These are phyloP conservation scores for Coniosporium apollinis DNA, from an alignment of 495 filamentous ascomycete species.

Conservation along the genomic window DNA sequence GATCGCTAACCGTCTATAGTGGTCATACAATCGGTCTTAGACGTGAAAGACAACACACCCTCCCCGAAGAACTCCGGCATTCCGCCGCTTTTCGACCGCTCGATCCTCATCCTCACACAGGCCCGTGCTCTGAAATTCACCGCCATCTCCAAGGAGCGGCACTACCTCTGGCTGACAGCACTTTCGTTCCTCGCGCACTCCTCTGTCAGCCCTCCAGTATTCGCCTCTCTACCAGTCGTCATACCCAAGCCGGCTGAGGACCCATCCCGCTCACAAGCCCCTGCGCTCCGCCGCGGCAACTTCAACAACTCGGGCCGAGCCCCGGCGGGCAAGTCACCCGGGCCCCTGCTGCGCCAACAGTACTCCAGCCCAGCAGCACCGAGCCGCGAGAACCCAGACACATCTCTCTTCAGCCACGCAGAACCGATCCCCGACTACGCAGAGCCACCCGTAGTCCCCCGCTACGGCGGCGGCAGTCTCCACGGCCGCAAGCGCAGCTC, in stretches of 20 bases:
- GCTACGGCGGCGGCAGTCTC: constrained; percentile 27
- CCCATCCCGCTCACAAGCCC: constrained; percentile 10
- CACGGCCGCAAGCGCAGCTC: constrained; percentile 76
- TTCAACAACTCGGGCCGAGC: constrained; percentile 30
- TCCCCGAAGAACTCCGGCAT: constrained; percentile 49
- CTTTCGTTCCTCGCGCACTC: constrained; percentile 89
- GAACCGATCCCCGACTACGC: constrained; percentile 34
- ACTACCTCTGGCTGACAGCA: constrained; percentile 89
- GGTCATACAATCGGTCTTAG: constrained; percentile 84
- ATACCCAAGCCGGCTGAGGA: neutral
- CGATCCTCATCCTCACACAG: constrained; percentile 87
- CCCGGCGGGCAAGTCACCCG: constrained; percentile 25
- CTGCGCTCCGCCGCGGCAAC: constrained; percentile 2
- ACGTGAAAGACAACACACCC: constrained; percentile 90
- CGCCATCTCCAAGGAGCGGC: constrained; percentile 60
- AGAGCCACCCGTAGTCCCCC: constrained; percentile 64
- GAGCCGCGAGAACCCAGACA: neutral
- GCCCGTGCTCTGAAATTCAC: constrained; percentile 93
- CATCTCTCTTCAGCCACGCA: constrained; percentile 1
- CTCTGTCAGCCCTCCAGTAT: constrained; percentile 27
- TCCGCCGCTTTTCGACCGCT: constrained; percentile 62
- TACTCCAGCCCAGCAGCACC: constrained; percentile 9
- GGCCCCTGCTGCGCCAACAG: neutral
- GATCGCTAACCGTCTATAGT: constrained; percentile 34
- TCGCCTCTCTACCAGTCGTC: constrained; percentile 7